Percentiles rank a stretch among this genome's conserved stretches.
Conservation (phyloP, 2,329 filamentous ascomycete species). For the Xylariales sp. region DNA sequence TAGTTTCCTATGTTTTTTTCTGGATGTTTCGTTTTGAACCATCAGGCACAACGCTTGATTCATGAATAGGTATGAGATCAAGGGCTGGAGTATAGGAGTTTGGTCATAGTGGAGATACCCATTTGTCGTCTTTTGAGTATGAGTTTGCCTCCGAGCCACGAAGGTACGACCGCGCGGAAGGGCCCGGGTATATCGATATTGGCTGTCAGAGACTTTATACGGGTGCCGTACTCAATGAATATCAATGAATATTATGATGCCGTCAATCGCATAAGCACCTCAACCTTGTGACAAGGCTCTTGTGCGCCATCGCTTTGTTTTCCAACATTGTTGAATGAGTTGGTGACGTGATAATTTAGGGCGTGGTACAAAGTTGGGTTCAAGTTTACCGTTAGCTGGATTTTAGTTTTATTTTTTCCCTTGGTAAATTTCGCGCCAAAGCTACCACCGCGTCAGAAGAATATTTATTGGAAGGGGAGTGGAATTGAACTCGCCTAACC, state of each 20-base stretch:
- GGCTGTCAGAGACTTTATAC: constrained; percentile 4
- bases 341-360: constrained; percentile 42
- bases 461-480: neutral
- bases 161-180: constrained; percentile 34
- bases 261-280: constrained; percentile 37
- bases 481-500: constrained; percentile 55
- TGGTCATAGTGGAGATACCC: constrained; percentile 48
- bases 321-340: constrained; percentile 45
- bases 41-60: constrained; percentile 23
- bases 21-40: constrained; percentile 17
- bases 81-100: constrained; percentile 45
- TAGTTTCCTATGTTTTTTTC: constrained; percentile 16
- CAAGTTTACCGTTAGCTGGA: constrained; percentile 45
- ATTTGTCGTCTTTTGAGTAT: constrained; percentile 43
- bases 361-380: constrained; percentile 35
- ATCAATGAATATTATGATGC: constrained; percentile 27
- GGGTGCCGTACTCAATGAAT: constrained; percentile 19
- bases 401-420: constrained; percentile 47
- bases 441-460: constrained; percentile 41
- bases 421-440: constrained; percentile 38
- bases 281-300: constrained; percentile 42
- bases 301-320: constrained; percentile 40
- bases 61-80: constrained; percentile 22
- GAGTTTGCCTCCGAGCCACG: constrained; percentile 41
- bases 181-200: constrained; percentile 3